Conservation (phyloP, 2,329 filamentous ascomycete genomes). For the Madurella fahalii region DNA sequence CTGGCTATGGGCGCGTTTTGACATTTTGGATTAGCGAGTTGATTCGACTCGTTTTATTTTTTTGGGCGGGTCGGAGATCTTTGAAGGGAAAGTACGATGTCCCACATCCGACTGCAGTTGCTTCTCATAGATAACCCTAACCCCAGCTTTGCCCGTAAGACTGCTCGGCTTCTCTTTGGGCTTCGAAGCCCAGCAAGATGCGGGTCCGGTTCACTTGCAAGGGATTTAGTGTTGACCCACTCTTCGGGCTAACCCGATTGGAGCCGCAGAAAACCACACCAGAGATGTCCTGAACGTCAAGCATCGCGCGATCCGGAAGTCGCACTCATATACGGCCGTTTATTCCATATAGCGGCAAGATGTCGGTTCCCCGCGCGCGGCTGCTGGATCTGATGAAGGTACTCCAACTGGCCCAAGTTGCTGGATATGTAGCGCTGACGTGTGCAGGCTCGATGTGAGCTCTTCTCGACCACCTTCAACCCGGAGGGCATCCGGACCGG, state of each 20-base stretch:
- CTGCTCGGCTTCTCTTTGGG: too few relatives aligned
- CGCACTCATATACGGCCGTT: neutral
- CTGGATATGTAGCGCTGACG: constrained; percentile 5
- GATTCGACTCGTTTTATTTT: too few relatives aligned
- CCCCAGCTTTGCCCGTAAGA: too few relatives aligned
- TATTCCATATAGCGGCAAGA: constrained; percentile 33
- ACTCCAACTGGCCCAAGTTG: neutral
- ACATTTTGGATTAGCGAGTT: constrained; percentile 30
- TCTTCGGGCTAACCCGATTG: too few relatives aligned
- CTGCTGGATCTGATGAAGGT: constrained; percentile 77
- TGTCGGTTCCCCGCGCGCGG: constrained; percentile 60
- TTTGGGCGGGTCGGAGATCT: neutral
- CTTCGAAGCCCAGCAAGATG: too few relatives aligned
- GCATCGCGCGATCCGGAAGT: constrained; percentile 13
- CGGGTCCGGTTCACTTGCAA: too few relatives aligned
- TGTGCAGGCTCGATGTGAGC: constrained; percentile 74
- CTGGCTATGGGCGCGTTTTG: constrained; percentile 34
- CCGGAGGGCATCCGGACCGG: constrained; percentile 76
- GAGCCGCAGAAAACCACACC: neutral
- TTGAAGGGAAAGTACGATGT: neutral
- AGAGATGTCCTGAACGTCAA: constrained; percentile 22
- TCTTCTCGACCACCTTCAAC: constrained; percentile 91
- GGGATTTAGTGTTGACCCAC: too few relatives aligned
- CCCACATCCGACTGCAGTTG: too few relatives aligned
- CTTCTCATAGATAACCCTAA: too few relatives aligned